Evolutionary conservation across 2,329 filamentous ascomycete species (phyloP).

Genomic region (Botrytis porri): DNA sequence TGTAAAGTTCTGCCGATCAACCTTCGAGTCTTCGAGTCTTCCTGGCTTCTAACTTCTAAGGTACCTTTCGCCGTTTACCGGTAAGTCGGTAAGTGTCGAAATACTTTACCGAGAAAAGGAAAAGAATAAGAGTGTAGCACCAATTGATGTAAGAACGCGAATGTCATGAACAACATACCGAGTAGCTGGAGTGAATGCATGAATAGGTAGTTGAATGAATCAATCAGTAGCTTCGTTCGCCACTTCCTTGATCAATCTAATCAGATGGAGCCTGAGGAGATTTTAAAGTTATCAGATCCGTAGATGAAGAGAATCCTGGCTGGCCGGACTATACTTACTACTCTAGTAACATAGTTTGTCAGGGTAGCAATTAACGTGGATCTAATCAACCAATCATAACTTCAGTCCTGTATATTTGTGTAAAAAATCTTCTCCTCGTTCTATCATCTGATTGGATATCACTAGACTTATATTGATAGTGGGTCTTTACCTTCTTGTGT

Average conservation of each 20-base stretch:
- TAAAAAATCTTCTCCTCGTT: neutral
- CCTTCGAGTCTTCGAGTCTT: neutral
- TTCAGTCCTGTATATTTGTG: no score
- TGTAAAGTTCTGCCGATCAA: neutral
- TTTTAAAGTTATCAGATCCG: conserved; percentile 19
- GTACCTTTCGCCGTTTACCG: neutral
- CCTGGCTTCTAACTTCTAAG: neutral
- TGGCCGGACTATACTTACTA: neutral
- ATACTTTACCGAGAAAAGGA: neutral
- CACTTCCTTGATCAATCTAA: conserved; percentile 1
- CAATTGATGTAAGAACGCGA: neutral
- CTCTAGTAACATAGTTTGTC: neutral
- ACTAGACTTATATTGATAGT: neutral
- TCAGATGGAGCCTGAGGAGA: neutral
- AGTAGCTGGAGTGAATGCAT: neutral
- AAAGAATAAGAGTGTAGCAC: neutral
- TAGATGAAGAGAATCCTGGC: neutral
- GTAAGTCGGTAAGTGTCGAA: neutral
- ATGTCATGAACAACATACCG: neutral
- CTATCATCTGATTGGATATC: neutral
- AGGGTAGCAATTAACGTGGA: neutral
- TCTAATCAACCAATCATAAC: neutral
- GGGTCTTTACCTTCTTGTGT: neutral
- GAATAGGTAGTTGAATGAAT: neutral
- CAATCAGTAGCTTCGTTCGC: neutral